These are phyloP conservation scores for Hippophae gyantsensis DNA, from an alignment of 306 rosid genomes.

Conservation along the genomic window DNA sequence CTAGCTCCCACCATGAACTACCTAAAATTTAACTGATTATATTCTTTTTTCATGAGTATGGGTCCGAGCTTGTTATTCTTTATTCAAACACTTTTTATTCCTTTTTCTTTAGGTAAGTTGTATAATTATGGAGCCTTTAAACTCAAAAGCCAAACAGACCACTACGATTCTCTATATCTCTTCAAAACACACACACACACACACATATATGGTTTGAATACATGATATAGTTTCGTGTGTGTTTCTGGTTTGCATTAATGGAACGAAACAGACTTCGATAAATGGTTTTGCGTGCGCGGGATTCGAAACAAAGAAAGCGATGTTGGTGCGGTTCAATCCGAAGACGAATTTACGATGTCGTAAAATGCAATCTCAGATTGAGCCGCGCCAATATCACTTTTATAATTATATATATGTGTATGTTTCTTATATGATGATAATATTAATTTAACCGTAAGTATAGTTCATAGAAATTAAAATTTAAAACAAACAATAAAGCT, in stretches of 20 bases:
- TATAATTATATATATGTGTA: too few relatives aligned
- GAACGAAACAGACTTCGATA: constrained; percentile 12
- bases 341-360: constrained; percentile 72
- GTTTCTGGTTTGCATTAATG: too few relatives aligned
- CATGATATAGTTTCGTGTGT: too few relatives aligned
- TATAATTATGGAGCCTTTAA: constrained; percentile 20
- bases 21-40: too few relatives aligned
- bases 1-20: too few relatives aligned
- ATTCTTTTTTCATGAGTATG: too few relatives aligned
- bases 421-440: too few relatives aligned
- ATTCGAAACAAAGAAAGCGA: constrained; percentile 52
- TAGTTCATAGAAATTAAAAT: too few relatives aligned
- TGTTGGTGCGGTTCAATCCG: constrained; percentile 99
- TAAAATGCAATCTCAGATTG: constrained; percentile 93
- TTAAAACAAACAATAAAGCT: too few relatives aligned
- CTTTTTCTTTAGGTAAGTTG: constrained; percentile 42
- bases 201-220: too few relatives aligned
- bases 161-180: background rate
- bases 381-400: constrained; percentile 99
- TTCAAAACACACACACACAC: too few relatives aligned
- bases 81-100: constrained; percentile 34
- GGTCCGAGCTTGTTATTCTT: constrained; percentile 25
- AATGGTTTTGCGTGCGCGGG: background rate
- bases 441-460: too few relatives aligned
- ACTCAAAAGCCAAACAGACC: constrained; percentile 29